Evolutionary conservation across 2,329 filamentous ascomycete genomes (phyloP).

Genomic region (Nigrospora oryzae): DNA sequence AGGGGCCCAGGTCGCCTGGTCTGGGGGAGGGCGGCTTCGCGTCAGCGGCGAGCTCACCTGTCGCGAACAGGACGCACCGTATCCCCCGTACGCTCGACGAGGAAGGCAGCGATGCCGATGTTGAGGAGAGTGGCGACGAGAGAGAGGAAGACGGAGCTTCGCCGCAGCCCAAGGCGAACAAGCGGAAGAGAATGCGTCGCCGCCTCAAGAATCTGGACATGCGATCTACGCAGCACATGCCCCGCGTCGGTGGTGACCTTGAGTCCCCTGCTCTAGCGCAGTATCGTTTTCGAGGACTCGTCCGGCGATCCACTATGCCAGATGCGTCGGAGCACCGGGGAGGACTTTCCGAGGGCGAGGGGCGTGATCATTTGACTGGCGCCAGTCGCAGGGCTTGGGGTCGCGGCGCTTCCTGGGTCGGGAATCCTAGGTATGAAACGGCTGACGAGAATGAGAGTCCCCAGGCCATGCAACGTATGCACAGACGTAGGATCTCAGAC

Average conservation of each 20-base stretch:
- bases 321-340: slow-evolving; percentile 50
- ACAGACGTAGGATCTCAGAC: slow-evolving; percentile 57
- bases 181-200: slow-evolving; percentile 54
- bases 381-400: slow-evolving; percentile 42
- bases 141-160: slow-evolving; percentile 32
- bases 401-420: slow-evolving; percentile 51
- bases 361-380: slow-evolving; percentile 51
- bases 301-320: slow-evolving; percentile 58
- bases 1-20: slow-evolving; percentile 33
- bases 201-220: slow-evolving; percentile 43
- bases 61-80: slow-evolving; percentile 31
- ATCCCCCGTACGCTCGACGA: slow-evolving; percentile 45
- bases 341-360: slow-evolving; percentile 68
- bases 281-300: slow-evolving; percentile 44
- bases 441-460: slow-evolving; percentile 45
- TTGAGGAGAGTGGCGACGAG: slow-evolving; percentile 81
- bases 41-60: slow-evolving; percentile 40
- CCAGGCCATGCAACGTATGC: slow-evolving; percentile 27
- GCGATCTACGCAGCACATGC: slow-evolving; percentile 60
- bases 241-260: slow-evolving; percentile 32
- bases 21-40: slow-evolving; percentile 21
- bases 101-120: slow-evolving; percentile 67
- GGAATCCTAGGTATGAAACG: slow-evolving; percentile 35
- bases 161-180: slow-evolving; percentile 40
- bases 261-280: slow-evolving; percentile 29